Evolutionary conservation across 108 stramenopile genomes (phyloP).

Genomic region (Cyclotella sp.): DNA sequence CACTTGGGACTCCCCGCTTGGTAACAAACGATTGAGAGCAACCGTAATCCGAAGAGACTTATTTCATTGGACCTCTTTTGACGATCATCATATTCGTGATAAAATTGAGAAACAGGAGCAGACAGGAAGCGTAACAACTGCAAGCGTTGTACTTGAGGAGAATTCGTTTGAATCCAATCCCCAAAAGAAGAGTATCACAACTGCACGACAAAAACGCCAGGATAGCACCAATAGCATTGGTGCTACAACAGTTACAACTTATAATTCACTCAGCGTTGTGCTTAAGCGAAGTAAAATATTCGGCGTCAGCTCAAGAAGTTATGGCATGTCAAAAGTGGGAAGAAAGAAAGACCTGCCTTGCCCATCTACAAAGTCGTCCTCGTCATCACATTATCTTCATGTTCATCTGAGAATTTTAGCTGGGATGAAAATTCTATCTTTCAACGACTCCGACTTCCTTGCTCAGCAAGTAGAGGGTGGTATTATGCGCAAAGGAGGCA

Average conservation of each 20-base stretch:
- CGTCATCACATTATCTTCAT: constrained; percentile 5
- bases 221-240: constrained; percentile 5
- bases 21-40: constrained; percentile 35
- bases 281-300: constrained; percentile 1
- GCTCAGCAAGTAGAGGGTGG: constrained; percentile 43
- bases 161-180: background rate
- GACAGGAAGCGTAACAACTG: background rate
- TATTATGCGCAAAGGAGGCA: constrained; percentile 38
- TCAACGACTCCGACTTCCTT: constrained; percentile 39
- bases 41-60: constrained; percentile 10
- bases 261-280: background rate
- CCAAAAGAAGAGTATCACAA: background rate
- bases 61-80: background rate
- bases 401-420: constrained; percentile 47
- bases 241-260: background rate
- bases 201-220: background rate
- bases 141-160: too few species aligned
- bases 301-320: constrained; percentile 28
- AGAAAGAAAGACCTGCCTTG: constrained; percentile 37
- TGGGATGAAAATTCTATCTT: constrained; percentile 52
- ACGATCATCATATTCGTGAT: background rate
- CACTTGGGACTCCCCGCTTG: constrained; percentile 42
- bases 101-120: background rate
- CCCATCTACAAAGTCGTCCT: background rate
- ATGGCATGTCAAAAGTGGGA: constrained; percentile 40